phyloP scores from a whole-genome alignment of 441 rosid genomes.

The Eruca vesicaria region DNA sequence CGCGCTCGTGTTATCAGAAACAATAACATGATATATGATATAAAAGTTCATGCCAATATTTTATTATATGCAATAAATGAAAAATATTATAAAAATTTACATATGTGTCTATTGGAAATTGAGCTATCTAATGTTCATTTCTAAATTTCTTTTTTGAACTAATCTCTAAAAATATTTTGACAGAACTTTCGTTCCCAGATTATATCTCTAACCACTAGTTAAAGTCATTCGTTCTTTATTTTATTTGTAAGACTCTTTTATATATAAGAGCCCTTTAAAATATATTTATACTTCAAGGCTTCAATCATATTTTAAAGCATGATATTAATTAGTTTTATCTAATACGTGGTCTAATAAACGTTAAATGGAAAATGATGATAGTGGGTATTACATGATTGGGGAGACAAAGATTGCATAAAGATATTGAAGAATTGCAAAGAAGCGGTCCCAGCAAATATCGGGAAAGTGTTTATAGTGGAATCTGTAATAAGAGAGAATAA shows the following conservation, averaged over 20 bases:
- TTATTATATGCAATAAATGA: neutral
- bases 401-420: conserved; percentile 60
- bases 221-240: neutral
- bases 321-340: neutral
- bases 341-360: neutral
- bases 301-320: neutral
- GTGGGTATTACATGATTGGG: conserved; percentile 82
- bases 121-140: too few species aligned
- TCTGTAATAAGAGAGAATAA: conserved; percentile 43
- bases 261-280: neutral
- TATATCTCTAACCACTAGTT: neutral
- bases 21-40: neutral
- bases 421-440: conserved; percentile 64
- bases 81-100: neutral
- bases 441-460: conserved; percentile 45
- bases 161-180: neutral
- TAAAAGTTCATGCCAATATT: neutral
- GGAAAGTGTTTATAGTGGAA: conserved; percentile 68
- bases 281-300: neutral
- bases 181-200: neutral
- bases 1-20: neutral
- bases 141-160: too few species aligned
- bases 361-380: conserved; percentile 16
- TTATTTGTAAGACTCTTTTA: neutral
- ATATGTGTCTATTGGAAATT: neutral